These are phyloP conservation scores for Macrocystidia cucumis DNA, from an alignment of 1,284 basidiomycete species.

Conservation along the genomic window DNA sequence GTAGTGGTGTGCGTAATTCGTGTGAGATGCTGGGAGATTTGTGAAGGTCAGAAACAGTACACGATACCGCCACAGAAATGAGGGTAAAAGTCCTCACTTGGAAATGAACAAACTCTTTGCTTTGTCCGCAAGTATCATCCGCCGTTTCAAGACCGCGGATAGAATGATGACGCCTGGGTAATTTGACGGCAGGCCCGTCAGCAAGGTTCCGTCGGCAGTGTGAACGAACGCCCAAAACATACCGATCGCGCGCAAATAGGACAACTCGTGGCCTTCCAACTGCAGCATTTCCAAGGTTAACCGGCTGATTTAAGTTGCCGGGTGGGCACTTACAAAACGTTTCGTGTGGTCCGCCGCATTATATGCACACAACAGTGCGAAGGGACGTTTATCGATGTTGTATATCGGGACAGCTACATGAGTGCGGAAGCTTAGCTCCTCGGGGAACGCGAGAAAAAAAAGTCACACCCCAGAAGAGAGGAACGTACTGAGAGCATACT, in stretches of 20 bases:
- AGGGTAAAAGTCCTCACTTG: conserved; percentile 51
- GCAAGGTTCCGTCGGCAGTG: neutral
- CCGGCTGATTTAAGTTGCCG: conserved; percentile 1
- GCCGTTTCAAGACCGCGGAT: conserved; percentile 85
- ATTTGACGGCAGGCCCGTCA: conserved; percentile 7
- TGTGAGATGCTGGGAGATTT: conserved; percentile 73
- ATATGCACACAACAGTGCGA: conserved; percentile 89
- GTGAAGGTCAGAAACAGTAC: conserved; percentile 10
- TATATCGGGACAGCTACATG: conserved; percentile 80
- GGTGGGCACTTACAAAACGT: conserved; percentile 58
- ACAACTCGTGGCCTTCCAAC: conserved; percentile 90
- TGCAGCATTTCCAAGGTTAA: conserved; percentile 21
- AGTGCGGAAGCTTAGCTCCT: neutral
- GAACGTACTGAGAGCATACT: conserved; percentile 72
- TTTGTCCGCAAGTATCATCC: conserved; percentile 94
- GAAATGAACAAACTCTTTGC: conserved; percentile 88
- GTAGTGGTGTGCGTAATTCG: conserved; percentile 85
- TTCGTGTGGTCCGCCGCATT: conserved; percentile 74
- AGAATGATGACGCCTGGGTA: conserved; percentile 82
- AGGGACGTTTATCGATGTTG: conserved; percentile 90
- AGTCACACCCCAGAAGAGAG: neutral
- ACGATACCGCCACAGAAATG: conserved; percentile 7
- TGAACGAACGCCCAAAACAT: too few species aligned
- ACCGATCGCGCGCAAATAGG: conserved; percentile 86
- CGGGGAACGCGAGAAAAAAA: neutral